phyloP scores from a whole-genome alignment of 2,329 filamentous ascomycete genomes.

The Fusarium pininemorale region DNA sequence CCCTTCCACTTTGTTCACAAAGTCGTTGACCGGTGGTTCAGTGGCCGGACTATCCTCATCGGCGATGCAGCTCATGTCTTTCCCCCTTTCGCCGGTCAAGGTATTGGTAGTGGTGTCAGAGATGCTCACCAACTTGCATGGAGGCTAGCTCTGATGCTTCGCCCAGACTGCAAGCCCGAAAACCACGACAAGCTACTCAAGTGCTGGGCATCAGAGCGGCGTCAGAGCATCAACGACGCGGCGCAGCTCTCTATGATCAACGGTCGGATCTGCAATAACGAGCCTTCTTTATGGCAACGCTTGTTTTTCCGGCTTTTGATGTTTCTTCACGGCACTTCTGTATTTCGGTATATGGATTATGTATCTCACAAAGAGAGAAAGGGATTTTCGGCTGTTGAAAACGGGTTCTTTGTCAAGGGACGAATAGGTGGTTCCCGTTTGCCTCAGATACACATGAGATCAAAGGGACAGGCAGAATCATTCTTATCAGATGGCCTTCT shows the following conservation, averaged over 20 bases:
- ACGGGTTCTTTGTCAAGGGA: neutral
- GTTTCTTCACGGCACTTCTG: neutral
- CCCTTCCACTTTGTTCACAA: neutral
- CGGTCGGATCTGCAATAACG: neutral
- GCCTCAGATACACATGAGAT: neutral
- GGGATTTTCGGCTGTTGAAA: neutral
- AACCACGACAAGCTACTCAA: neutral
- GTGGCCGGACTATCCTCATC: neutral
- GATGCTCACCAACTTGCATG: neutral
- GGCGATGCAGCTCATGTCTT: neutral
- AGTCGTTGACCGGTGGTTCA: neutral
- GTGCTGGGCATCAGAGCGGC: neutral
- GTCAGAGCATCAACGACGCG: neutral
- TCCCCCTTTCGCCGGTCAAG: neutral
- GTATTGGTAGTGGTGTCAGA: neutral
- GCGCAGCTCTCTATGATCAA: neutral
- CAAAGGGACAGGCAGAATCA: accelerated
- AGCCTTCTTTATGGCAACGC: neutral
- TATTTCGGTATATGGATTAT: neutral
- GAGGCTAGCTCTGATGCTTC: neutral
- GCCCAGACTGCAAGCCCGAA: neutral
- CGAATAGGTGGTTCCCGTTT: neutral
- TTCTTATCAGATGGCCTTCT: neutral
- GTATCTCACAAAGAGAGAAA: neutral
- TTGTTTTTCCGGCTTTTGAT: neutral